Evolutionary conservation across 805 yeast genomes (phyloP), one percentile per base, ranked within the genome.

Genomic region (Maudiozyma turicensis): DNA sequence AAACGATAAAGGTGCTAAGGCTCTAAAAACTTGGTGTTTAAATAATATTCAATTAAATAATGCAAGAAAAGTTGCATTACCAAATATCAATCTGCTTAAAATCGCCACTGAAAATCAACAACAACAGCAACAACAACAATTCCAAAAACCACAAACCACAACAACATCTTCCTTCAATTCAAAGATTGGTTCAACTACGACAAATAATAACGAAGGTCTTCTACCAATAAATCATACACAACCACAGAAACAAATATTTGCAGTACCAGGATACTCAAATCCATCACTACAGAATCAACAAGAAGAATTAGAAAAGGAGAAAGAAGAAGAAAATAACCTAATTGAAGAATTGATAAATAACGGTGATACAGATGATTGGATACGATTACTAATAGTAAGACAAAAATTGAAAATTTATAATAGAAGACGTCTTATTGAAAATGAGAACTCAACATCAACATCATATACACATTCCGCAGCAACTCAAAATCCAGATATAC

Each of bases 21-120:
- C 71, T 32, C 77, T 82, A 54, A 68, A 77, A 50, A 67, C 68
- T n/a, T 83, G 87, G 87, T 72, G 76, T 40, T 70, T 72, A 39
- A 71, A 54, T 15, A 57, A 77, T 15, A 72, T 69, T 1, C 62
- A 68, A 10, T 72, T 76, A 3, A 70, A 68, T 28, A 69, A 76
- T 45, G 71, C 76, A 26, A 62, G 81, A 42, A 44, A 57, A 32
- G 65, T 66, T 3, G 66, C 71, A 8, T 57, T 61, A 28, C 71
- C 72, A 13, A 64, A 64, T 15, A 32, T 46, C 14, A 41, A 41
- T 29, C 13, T 46, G 15, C 29, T 46, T n/a, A 40, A 29, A 34
- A 8, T 41, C 7, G 20, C 34, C 3, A 38, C 14, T 31, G 28
- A 15, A 9, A 45, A 45, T 6, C 32, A 6, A n/a, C 11, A 7